phyloP scores from a whole-genome alignment of 306 rosid genomes.

The Castanopsis chinensis region DNA sequence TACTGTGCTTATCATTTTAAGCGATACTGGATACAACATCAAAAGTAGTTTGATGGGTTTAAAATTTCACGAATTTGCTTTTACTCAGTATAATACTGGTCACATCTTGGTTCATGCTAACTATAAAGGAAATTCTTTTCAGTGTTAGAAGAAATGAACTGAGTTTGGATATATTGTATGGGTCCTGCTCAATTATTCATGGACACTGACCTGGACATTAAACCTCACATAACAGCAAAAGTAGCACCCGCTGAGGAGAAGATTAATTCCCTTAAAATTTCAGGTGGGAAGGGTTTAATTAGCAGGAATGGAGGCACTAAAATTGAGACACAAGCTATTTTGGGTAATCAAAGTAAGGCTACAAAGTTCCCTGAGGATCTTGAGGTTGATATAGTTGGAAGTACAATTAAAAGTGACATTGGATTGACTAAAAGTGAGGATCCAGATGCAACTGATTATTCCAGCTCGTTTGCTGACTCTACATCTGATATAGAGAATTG shows the following conservation, averaged over 20 bases:
- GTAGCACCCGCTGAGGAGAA: slow-evolving; percentile 29
- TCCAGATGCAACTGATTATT: slow-evolving; percentile 85
- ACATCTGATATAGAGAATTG: slow-evolving; percentile 48
- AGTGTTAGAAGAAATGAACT: slow-evolving; percentile 12
- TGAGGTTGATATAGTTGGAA: slow-evolving; percentile 61
- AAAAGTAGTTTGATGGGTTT: neutral
- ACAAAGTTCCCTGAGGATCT: slow-evolving; percentile 37
- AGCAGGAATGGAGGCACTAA: slow-evolving; percentile 28
- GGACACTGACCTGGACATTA: slow-evolving; percentile 27
- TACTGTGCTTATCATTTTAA: neutral
- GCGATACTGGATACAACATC: neutral
- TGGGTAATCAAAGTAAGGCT: slow-evolving; percentile 35
- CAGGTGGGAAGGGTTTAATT: slow-evolving; percentile 33
- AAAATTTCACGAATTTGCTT: slow-evolving; percentile 4
- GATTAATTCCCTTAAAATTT: slow-evolving; percentile 13
- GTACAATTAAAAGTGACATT: slow-evolving; percentile 45
- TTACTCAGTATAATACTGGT: slow-evolving; percentile 14
- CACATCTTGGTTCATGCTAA: slow-evolving; percentile 24
- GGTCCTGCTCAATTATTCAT: slow-evolving; percentile 31
- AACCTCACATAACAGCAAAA: slow-evolving; percentile 26
- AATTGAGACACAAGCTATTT: slow-evolving; percentile 43
- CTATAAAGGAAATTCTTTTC: slow-evolving; percentile 3
- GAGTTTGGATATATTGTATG: slow-evolving; percentile 23
- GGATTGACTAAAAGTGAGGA: slow-evolving; percentile 52
- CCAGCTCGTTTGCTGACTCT: slow-evolving; percentile 80